These are phyloP conservation scores for grape (Vitis vinifera) DNA, from an alignment of 164 flowering plant genomes.

Conservation along the genomic window ASM3070453v1 NC_081815.1:5145501-5146000, in stretches of 20 bases:
- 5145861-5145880: slow-evolving; percentile 22
- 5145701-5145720: slow-evolving; percentile 89
- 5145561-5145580: neutral
- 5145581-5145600: too few relatives aligned
- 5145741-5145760: slow-evolving; percentile 1
- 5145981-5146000: slow-evolving; percentile 88
- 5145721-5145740: slow-evolving; percentile 14
- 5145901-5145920: neutral
- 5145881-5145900: neutral
- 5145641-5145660: slow-evolving; percentile 92
- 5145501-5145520: neutral
- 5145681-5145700: slow-evolving; percentile 79
- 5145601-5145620: slow-evolving; percentile 67
- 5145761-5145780: neutral
- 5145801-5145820: slow-evolving; percentile 78
- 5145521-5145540: neutral
- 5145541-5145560: neutral
- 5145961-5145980: slow-evolving; percentile 82
- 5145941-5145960: slow-evolving; percentile 74
- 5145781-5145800: neutral
- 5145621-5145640: slow-evolving; percentile 96
- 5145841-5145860: slow-evolving; percentile 98
- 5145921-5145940: neutral
- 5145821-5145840: slow-evolving; percentile 58
- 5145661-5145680: slow-evolving; percentile 81